Conservation (phyloP, 768 basidiomycete genomes). For the Tephrocybe rancida region DNA sequence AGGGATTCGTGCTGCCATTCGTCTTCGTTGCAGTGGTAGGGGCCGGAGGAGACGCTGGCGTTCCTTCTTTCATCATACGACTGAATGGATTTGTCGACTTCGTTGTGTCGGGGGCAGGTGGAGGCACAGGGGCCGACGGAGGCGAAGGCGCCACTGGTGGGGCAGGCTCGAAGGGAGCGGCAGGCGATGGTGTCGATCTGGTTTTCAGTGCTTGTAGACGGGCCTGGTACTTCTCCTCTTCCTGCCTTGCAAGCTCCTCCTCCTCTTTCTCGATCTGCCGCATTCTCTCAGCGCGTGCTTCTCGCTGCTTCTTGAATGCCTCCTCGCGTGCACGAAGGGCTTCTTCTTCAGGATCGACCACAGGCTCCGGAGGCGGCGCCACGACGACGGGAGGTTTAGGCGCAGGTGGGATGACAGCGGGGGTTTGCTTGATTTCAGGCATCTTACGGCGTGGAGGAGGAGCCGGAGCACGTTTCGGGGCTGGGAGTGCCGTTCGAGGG, state of each 20-base stretch:
- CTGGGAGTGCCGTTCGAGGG: conserved; percentile 31
- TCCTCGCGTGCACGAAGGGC: conserved; percentile 69
- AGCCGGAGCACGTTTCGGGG: conserved; percentile 35
- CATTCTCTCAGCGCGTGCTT: conserved; percentile 70
- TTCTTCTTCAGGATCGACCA: conserved; percentile 80
- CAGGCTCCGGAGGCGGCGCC: conserved; percentile 32
- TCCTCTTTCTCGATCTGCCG: conserved; percentile 62
- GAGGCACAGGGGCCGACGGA: conserved; percentile 34
- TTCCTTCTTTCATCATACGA: conserved; percentile 57
- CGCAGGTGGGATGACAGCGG: conserved; percentile 22
- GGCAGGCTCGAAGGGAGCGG: conserved; percentile 24
- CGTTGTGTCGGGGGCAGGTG: conserved; percentile 35
- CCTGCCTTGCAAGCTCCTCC: conserved; percentile 46
- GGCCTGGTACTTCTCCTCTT: conserved; percentile 41
- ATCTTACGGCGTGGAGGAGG: conserved; percentile 32
- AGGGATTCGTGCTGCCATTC: conserved; percentile 72
- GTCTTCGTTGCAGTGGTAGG: conserved; percentile 29
- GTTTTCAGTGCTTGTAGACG: conserved; percentile 41
- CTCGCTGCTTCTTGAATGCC: conserved; percentile 68
- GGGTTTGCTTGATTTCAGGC: conserved; percentile 26
- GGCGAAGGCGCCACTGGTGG: conserved; percentile 33
- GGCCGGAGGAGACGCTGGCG: conserved; percentile 33
- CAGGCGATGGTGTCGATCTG: conserved; percentile 31
- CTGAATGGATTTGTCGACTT: conserved; percentile 85
- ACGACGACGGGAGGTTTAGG: conserved; percentile 17